Evolutionary conservation across 805 yeast species (phyloP).

Genomic region (Candida sithepensis): DNA sequence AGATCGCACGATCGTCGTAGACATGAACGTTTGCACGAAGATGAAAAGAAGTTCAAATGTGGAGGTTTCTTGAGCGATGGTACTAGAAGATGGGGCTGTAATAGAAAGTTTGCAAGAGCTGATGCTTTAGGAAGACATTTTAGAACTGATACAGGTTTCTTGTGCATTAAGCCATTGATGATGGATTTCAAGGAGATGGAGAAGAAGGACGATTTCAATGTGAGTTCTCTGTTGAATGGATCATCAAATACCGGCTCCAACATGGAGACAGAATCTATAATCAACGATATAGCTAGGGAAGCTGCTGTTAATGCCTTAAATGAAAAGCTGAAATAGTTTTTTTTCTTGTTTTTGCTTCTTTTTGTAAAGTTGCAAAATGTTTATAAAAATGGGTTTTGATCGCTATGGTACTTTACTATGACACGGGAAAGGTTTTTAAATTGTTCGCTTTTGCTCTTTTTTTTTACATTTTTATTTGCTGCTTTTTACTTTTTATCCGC

Average conservation of each 20-base stretch:
- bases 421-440: no score
- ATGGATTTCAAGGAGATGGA: slow-evolving; percentile 41
- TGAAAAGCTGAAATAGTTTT: neutral
- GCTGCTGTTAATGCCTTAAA: slow-evolving; percentile 18
- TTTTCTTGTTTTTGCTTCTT: neutral
- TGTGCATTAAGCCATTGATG: slow-evolving; percentile 62
- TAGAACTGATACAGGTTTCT: slow-evolving; percentile 70
- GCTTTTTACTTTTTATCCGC: no score
- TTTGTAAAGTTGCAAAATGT: neutral
- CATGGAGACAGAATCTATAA: slow-evolving; percentile 13
- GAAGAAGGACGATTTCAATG: slow-evolving; percentile 2
- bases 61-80: slow-evolving; percentile 58
- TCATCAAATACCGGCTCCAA: neutral
- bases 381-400: no score
- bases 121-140: slow-evolving; percentile 78
- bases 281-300: slow-evolving; percentile 19
- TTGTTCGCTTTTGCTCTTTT: no score
- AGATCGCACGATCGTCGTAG: slow-evolving; percentile 74
- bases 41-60: slow-evolving; percentile 67
- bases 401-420: no score
- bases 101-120: slow-evolving; percentile 67
- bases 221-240: neutral
- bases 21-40: slow-evolving; percentile 73
- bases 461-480: no score
- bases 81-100: slow-evolving; percentile 68